A percentile compares a stretch with the other conserved stretches of the same genome.
Conservation (phyloP, 371 early-diverging fungal species). For the Thermomucor indicae-seudaticae region DNA sequence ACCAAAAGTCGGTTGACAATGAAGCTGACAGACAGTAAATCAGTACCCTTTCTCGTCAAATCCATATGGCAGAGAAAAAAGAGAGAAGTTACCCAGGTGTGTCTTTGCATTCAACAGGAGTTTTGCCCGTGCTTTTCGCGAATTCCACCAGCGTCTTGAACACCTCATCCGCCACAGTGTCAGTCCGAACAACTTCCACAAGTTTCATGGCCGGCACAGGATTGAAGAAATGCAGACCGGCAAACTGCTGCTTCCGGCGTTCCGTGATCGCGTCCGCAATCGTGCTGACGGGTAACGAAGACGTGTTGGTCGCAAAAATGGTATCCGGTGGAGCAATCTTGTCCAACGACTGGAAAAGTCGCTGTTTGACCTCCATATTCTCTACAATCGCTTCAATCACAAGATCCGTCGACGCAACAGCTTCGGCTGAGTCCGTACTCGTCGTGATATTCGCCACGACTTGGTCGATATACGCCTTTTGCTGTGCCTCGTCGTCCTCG, state of each 20-base stretch:
- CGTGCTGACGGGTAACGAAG: slow-evolving; percentile 77
- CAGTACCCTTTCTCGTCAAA: neutral
- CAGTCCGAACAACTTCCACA: slow-evolving; percentile 87
- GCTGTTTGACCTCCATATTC: slow-evolving; percentile 83
- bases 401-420: slow-evolving; percentile 59
- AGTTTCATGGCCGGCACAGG: slow-evolving; percentile 98
- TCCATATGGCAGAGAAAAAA: too few species aligned
- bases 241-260: slow-evolving; percentile 59
- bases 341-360: slow-evolving; percentile 71
- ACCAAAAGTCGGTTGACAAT: slow-evolving; percentile 95
- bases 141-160: slow-evolving; percentile 63
- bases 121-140: slow-evolving; percentile 74
- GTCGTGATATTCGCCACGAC: slow-evolving; percentile 60
- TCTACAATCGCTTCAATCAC: slow-evolving; percentile 96
- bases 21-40: slow-evolving; percentile 53
- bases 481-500: slow-evolving; percentile 60
- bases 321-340: slow-evolving; percentile 66
- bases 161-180: slow-evolving; percentile 54
- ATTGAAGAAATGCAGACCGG: slow-evolving; percentile 96
- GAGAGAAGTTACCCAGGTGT: slow-evolving; percentile 81
- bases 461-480: slow-evolving; percentile 59
- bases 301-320: slow-evolving; percentile 91
- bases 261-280: slow-evolving; percentile 71
- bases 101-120: slow-evolving; percentile 92
- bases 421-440: slow-evolving; percentile 59